phyloP scores from a whole-genome alignment of 768 basidiomycete genomes.

The Strobilomyces dryophilus region DNA sequence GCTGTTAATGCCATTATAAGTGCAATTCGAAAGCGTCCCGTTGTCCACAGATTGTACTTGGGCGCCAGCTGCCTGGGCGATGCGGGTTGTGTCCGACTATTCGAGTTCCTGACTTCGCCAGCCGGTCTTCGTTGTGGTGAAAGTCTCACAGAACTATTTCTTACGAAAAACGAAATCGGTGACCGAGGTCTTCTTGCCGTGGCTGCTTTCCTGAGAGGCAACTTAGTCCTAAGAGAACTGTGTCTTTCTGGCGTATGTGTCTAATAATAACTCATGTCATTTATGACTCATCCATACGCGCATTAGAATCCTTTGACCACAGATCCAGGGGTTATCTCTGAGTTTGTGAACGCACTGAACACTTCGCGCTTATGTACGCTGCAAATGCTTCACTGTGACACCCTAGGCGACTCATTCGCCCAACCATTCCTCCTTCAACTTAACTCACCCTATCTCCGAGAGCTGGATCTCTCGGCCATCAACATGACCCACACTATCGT shows the following conservation, averaged over 20 bases:
- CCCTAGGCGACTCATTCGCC: slow-evolving; percentile 49
- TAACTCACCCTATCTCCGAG: slow-evolving; percentile 43
- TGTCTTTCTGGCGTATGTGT: slow-evolving; percentile 55
- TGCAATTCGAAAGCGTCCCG: slow-evolving; percentile 41
- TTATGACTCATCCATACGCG: slow-evolving; percentile 11
- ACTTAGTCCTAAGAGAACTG: slow-evolving; percentile 43
- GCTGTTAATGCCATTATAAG: slow-evolving; percentile 50
- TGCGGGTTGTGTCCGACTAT: slow-evolving; percentile 51
- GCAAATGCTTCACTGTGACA: slow-evolving; percentile 46
- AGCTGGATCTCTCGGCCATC: slow-evolving; percentile 53
- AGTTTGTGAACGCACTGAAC: slow-evolving; percentile 51
- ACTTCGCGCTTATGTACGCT: slow-evolving; percentile 48
- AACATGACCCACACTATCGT: slow-evolving; percentile 41
- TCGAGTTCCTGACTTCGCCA: slow-evolving; percentile 49
- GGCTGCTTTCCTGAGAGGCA: slow-evolving; percentile 45
- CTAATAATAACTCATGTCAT: neutral
- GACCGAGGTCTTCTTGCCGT: slow-evolving; percentile 54
- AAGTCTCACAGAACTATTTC: slow-evolving; percentile 48
- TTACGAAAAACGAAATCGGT: slow-evolving; percentile 56
- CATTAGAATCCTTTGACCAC: slow-evolving; percentile 39
- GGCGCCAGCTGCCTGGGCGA: slow-evolving; percentile 56
- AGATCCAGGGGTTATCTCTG: slow-evolving; percentile 31
- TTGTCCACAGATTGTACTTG: slow-evolving; percentile 50
- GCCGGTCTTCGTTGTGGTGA: slow-evolving; percentile 39
- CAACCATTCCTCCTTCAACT: slow-evolving; percentile 48